Base-by-base conservation (phyloP, 2,329 filamentous ascomycete genomes). In the Trichoderma semiorbis region DNA sequence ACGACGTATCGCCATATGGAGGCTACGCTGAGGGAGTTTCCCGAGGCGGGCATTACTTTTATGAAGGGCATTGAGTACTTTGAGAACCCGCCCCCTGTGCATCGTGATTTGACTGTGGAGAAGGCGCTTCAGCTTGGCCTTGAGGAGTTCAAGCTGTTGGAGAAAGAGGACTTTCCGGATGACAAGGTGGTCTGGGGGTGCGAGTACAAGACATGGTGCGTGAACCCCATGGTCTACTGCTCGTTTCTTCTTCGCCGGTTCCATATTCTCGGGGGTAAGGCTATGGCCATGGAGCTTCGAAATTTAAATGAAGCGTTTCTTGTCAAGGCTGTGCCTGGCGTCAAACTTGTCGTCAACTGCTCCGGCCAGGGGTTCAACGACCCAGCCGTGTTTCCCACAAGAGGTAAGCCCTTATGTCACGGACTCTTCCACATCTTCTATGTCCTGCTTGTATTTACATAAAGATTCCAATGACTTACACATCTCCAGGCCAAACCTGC, bases 221-320 rank as follows among this genome's bases (percentile, higher is more conserved):
- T 86, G 34, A 85, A 86, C 69, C 84, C 85, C 5, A 86, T 86
- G 84, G 81, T 86, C 7, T 87, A 87, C 77, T 85, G 84, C 75
- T 77, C 78, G 5, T 86, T 84, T 70, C 74, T 86, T 60, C 76
- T 86, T 43, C 79, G 84, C n/a, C 73, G 71, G 7, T 73, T 76
- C n/a, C 66, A 69, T 11, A 30, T 75, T 16, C 43, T 71, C 16
- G 76, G 75, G 74, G 82, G 53, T 73, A 79, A 16, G 78, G 80
- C 60, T 0, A n/a, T 60, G 4, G 12, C 26, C 10, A 53, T 36
- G 65, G 57, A 70, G 5, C 57, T 73, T n/a, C 53, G 55, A 8
- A 50, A 39, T 8, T 12, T 70, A 2, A 73, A 72, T 5, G 84
- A 87, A 74, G 80, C 81, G 0, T 84, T 85, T 69, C 74, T 77